Percentiles rank a stretch among this genome's conserved stretches.
Conservation (phyloP, 1,284 basidiomycete species). For the Cryptococcus jaspeensis region DNA sequence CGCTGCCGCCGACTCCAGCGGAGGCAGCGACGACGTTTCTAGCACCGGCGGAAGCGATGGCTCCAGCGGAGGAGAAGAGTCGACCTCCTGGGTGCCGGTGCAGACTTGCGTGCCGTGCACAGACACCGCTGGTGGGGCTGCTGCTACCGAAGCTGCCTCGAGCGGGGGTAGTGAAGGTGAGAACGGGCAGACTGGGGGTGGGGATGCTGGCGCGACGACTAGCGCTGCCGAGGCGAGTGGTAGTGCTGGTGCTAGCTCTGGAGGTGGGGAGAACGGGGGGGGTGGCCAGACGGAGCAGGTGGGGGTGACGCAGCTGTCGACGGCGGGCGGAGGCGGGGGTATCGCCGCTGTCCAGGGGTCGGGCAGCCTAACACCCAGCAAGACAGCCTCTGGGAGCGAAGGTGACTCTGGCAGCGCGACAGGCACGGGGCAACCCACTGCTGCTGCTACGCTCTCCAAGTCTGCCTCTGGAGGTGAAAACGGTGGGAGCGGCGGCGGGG, state of each 20-base stretch:
- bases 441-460: background rate
- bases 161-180: background rate
- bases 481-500: background rate
- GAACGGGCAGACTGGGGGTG: background rate
- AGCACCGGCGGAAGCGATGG: background rate
- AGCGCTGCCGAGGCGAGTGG: background rate
- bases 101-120: conserved; percentile 34
- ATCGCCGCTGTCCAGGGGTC: background rate
- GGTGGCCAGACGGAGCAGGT: conserved; percentile 28
- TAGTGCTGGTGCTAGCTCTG: background rate
- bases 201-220: background rate
- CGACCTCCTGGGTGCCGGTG: conserved; percentile 31
- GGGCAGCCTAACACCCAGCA: too few species aligned
- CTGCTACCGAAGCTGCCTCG: background rate
- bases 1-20: background rate
- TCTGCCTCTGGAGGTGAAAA: conserved; percentile 1
- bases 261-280: background rate
- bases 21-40: background rate
- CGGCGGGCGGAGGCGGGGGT: background rate
- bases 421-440: background rate
- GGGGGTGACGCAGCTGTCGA: conserved; percentile 25
- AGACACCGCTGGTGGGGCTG: conserved; percentile 3
- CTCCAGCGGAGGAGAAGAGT: conserved; percentile 5
- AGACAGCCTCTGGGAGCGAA: too few species aligned
- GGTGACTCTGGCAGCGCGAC: background rate